A percentile compares a stretch with the other conserved stretches of the same genome.
Evolutionary conservation across 2,329 filamentous ascomycete genomes (phyloP).

Genomic region (Aspergillus glaucus): DNA sequence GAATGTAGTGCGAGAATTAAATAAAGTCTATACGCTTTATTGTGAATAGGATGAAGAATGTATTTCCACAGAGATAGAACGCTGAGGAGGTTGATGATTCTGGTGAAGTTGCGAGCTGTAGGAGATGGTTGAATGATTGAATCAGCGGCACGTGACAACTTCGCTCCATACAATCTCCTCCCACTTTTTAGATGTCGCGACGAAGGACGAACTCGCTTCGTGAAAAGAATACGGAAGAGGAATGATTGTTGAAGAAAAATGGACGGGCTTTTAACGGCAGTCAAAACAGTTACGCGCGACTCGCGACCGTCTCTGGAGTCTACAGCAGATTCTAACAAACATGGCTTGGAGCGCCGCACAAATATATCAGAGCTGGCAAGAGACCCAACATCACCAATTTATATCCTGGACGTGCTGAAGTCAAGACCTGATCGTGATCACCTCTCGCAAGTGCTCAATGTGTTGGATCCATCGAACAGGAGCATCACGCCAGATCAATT

Average conservation of each 20-base stretch:
- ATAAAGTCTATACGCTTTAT: too few relatives aligned
- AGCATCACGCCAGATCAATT: slow-evolving; percentile 32
- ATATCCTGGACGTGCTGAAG: slow-evolving; percentile 33
- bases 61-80: not conserved
- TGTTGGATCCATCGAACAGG: slow-evolving; percentile 30
- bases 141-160: slow-evolving; percentile 20
- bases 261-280: slow-evolving; percentile 34
- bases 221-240: not conserved
- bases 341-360: slow-evolving; percentile 7
- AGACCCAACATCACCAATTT: slow-evolving; percentile 20
- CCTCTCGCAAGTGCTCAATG: slow-evolving; percentile 25
- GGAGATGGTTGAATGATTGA: slow-evolving; percentile 5
- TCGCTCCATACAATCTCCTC: slow-evolving; percentile 19
- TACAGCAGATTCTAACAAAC: slow-evolving; percentile 4
- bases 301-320: slow-evolving; percentile 12
- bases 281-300: slow-evolving; percentile 30
- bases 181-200: not conserved
- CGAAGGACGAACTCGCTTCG: not conserved
- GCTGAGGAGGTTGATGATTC: not conserved
- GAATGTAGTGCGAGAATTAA: not conserved
- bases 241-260: slow-evolving; percentile 14
- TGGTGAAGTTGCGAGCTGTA: not conserved
- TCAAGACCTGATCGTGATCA: slow-evolving; percentile 32
- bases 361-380: slow-evolving; percentile 7
- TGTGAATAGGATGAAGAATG: not conserved